A percentile compares a stretch with the other conserved stretches of the same genome.
These are phyloP conservation scores for Gossypium trilobum DNA, from an alignment of 441 rosid genomes.

Conservation along the genomic window DNA sequence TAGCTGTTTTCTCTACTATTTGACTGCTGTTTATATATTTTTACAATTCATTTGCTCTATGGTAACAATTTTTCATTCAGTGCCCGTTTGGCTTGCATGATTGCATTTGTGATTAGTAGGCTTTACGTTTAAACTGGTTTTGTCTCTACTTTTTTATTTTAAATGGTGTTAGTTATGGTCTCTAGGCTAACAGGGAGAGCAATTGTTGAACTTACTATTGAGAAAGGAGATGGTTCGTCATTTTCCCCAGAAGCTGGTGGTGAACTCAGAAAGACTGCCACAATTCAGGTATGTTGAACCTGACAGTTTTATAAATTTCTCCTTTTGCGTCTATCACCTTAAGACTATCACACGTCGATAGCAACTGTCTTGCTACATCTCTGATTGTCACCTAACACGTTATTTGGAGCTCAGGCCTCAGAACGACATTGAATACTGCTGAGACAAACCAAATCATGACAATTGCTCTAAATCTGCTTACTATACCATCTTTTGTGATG, in stretches of 20 bases:
- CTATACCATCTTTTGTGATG: neutral
- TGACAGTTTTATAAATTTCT: neutral
- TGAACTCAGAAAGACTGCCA: slow-evolving; percentile 55
- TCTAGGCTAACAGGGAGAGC: slow-evolving; percentile 82
- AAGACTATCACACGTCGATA: neutral
- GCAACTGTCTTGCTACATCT: neutral
- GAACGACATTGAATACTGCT: neutral
- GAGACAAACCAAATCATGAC: neutral
- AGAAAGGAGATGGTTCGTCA: slow-evolving; percentile 70
- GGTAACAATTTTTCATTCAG: neutral
- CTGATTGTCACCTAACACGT: neutral
- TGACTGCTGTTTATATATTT: neutral
- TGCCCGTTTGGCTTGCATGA: neutral
- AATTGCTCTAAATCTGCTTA: neutral
- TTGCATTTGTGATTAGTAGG: neutral
- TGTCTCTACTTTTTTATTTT: neutral
- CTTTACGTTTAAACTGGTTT: neutral
- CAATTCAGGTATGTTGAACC: slow-evolving; percentile 45
- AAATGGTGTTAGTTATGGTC: slow-evolving; percentile 13
- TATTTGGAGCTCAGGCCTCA: neutral
- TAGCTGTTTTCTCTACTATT: neutral
- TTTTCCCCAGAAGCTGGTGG: slow-evolving; percentile 79
- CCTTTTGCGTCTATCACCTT: neutral
- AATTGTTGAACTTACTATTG: slow-evolving; percentile 63
- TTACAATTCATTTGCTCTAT: neutral